Conservation (phyloP, 2,329 filamentous ascomycete genomes). For the Ceratocystis papillata region DNA sequence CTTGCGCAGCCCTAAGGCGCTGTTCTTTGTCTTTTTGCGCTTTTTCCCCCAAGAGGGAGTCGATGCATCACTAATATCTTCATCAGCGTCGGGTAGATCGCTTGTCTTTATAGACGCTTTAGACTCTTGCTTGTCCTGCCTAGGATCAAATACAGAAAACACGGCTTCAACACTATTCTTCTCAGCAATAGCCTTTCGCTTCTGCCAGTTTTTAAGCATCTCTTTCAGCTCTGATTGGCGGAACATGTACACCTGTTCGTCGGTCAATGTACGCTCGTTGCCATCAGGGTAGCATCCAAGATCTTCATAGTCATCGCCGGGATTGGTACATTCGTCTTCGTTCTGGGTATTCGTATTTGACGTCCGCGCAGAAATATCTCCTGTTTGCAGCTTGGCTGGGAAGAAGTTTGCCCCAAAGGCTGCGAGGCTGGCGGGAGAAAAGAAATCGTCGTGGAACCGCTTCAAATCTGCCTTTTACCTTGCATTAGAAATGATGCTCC, state of each 20-base stretch:
- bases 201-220: slow-evolving; percentile 41
- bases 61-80: slow-evolving; percentile 14
- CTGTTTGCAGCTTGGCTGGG: background rate
- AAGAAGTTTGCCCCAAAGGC: slow-evolving; percentile 6
- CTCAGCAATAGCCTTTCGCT: slow-evolving; percentile 21
- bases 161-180: slow-evolving; percentile 13
- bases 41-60: slow-evolving; percentile 32
- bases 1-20: slow-evolving; percentile 18
- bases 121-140: slow-evolving; percentile 3
- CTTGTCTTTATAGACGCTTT: background rate
- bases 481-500: background rate
- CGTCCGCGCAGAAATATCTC: background rate
- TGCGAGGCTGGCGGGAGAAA: slow-evolving; percentile 6
- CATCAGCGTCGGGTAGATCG: slow-evolving; percentile 26
- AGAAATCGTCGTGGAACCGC: slow-evolving; percentile 15
- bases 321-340: slow-evolving; percentile 30
- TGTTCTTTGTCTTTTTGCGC: slow-evolving; percentile 32
- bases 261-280: slow-evolving; percentile 76
- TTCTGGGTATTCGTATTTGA: background rate
- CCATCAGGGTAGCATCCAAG: slow-evolving; percentile 82
- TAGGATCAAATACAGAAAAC: slow-evolving; percentile 20
- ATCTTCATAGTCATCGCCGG: slow-evolving; percentile 48
- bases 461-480: slow-evolving; percentile 12
- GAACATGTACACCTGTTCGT: slow-evolving; percentile 84
- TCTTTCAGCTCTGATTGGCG: slow-evolving; percentile 75